Evolutionary conservation across 2,329 filamentous ascomycete genomes (phyloP).

Genomic region (Phyllachora maydis): DNA sequence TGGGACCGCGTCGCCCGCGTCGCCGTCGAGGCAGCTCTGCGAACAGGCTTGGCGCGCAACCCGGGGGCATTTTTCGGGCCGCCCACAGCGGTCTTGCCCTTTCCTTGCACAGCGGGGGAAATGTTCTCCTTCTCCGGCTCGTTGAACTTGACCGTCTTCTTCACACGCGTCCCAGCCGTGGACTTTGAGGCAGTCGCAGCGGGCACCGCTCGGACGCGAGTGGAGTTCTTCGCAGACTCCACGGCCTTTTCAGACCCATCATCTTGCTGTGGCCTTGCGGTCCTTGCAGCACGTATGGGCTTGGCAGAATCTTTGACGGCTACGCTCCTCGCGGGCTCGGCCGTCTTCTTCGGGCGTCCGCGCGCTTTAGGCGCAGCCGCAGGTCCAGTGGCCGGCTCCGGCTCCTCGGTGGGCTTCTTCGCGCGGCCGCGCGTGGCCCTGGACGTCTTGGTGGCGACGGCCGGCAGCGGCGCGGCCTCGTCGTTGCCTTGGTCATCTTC

Average conservation of each 20-base stretch:
- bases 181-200: slow-evolving; percentile 11
- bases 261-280: slow-evolving; percentile 9
- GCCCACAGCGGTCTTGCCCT: slow-evolving; percentile 12
- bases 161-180: slow-evolving; percentile 21
- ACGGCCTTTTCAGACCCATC: slow-evolving; percentile 5
- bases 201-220: slow-evolving; percentile 14
- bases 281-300: slow-evolving; percentile 2
- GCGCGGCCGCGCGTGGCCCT: slow-evolving; percentile 19
- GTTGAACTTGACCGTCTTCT: slow-evolving; percentile 43
- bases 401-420: slow-evolving; percentile 15
- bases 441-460: slow-evolving; percentile 9
- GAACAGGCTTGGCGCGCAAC: slow-evolving; percentile 20
- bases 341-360: slow-evolving; percentile 12
- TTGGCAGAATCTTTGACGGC: slow-evolving; percentile 8
- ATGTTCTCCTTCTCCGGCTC: slow-evolving; percentile 46
- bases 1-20: slow-evolving; percentile 5
- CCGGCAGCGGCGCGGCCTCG: slow-evolving; percentile 7
- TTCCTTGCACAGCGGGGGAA: slow-evolving; percentile 14
- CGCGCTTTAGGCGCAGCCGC: slow-evolving; percentile 7
- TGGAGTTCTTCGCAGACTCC: slow-evolving; percentile 13
- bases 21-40: slow-evolving; percentile 17
- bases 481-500: slow-evolving; percentile 16
- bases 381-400: slow-evolving; percentile 6
- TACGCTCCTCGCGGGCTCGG: slow-evolving; percentile 8
- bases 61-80: slow-evolving; percentile 8